Base-by-base conservation (phyloP, 768 basidiomycete species). In the Boletus coccyginus region DNA sequence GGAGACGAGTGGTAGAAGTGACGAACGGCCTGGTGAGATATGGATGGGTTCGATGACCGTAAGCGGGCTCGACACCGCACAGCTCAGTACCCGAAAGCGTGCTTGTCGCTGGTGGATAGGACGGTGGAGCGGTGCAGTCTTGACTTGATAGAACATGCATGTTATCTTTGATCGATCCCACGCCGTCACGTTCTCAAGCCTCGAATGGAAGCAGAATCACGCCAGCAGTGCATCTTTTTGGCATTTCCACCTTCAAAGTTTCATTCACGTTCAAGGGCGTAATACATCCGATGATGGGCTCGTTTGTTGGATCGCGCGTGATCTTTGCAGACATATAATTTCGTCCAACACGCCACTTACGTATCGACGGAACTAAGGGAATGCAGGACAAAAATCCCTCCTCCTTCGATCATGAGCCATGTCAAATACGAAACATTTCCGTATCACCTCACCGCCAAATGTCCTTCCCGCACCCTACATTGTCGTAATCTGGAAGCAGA, bases 91-190 rank as follows among this genome's bases (percentile, higher is more conserved):
- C 32, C 75, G 86, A 44, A 87, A 87, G 65, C 75, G 73, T 13
- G 81, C 79, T 64, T 88, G 84, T 65, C 75, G 81, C 29, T 83
- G 79, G 73, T 87, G 87, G 87, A 67, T 81, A n/a, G 84, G 82
- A 24, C 71, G 73, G 36, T 84, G 83, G 81, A 46, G 36, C 17
- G 27, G 29, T 32, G 52, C 44, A 1, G 32, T 9, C 35, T 19
- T 47, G 29, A 5, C 44, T 54, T 32, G 42, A 49, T 54, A 24
- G 35, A 21, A 33, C 9, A 41, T 48, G 32, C 19, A 39, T 9
- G 16, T 44, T 24, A 31, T 38, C 52, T 35, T 40, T 41, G 49
- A 46, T 53, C 35, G 11, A 29, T 54, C 46, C 14, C 54, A 65
- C 40, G 57, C 33, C 21, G 0, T 9, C 9, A 41, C 51, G 7